A percentile compares a stretch with the other conserved stretches of the same genome.
Conservation (phyloP, 192 early-diverging fungal genomes). For the Rhizoclosmatium sp. region DNA sequence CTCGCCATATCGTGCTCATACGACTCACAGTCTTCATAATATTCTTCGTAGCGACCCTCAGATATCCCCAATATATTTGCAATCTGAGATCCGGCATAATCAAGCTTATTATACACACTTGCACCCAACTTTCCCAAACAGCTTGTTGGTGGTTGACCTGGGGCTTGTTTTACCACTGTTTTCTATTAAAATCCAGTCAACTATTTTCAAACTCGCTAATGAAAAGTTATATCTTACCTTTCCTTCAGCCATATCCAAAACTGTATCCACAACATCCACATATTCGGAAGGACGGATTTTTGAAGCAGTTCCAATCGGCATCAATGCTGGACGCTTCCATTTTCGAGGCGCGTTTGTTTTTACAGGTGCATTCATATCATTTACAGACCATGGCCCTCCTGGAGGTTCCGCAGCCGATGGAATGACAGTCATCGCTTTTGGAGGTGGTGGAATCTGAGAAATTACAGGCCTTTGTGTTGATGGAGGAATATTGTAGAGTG, state of each 20-base stretch:
- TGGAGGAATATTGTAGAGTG: background rate
- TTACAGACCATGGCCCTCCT: background rate
- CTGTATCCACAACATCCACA: conserved; percentile 25
- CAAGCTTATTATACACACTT: conserved; percentile 4
- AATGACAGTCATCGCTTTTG: conserved; percentile 14
- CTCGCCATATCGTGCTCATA: conserved; percentile 28
- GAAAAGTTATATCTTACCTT: background rate
- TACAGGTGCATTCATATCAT: background rate
- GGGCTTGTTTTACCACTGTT: background rate
- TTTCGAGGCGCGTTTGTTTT: background rate
- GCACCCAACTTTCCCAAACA: conserved; percentile 3
- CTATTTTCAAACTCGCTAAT: background rate
- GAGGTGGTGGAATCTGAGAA: background rate
- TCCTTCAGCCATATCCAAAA: conserved; percentile 13
- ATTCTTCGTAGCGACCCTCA: conserved; percentile 33
- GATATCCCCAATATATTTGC: conserved; percentile 23
- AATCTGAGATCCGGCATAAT: conserved; percentile 24
- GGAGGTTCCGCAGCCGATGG: background rate
- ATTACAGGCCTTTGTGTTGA: background rate
- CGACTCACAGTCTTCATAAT: conserved; percentile 28
- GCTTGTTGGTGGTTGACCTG: background rate
- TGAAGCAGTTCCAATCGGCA: conserved; percentile 2
- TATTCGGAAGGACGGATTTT: conserved; percentile 13
- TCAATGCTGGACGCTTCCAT: background rate
- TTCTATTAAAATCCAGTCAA: background rate